Conservation (phyloP, 306 rosid genomes). For the Hippophae tibetana region DNA sequence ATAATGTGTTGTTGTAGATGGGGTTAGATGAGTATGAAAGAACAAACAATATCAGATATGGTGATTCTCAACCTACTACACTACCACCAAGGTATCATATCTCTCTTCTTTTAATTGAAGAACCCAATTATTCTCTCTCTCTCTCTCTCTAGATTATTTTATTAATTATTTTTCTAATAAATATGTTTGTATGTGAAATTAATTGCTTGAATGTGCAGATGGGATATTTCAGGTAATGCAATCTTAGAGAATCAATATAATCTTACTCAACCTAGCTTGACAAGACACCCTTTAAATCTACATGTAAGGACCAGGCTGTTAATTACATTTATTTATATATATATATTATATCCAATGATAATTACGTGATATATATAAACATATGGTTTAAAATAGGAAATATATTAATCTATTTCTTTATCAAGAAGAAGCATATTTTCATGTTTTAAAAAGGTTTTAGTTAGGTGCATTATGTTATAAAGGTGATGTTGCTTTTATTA, state of each 20-base stretch:
- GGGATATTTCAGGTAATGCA: constrained; percentile 49
- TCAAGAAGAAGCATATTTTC: too few species aligned
- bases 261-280: constrained; percentile 43
- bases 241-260: constrained; percentile 41
- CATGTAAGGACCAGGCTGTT: constrained; percentile 26
- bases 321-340: too few species aligned
- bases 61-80: constrained; percentile 54
- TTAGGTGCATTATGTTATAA: too few species aligned
- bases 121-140: too few species aligned
- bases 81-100: constrained; percentile 41
- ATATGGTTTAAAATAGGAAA: too few species aligned
- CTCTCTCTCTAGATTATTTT: background rate
- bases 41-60: constrained; percentile 46
- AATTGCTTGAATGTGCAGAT: constrained; percentile 35
- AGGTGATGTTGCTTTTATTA: too few species aligned
- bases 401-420: too few species aligned
- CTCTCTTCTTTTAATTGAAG: too few species aligned
- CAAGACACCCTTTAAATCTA: constrained; percentile 60
- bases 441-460: too few species aligned
- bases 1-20: constrained; percentile 36
- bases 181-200: constrained; percentile 7
- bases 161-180: background rate
- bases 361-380: too few species aligned
- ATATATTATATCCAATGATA: too few species aligned
- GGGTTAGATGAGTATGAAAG: constrained; percentile 65